These are phyloP conservation scores for Naganishia cerealis DNA, from an alignment of 1,284 basidiomycete species.

Conservation along the genomic window DNA sequence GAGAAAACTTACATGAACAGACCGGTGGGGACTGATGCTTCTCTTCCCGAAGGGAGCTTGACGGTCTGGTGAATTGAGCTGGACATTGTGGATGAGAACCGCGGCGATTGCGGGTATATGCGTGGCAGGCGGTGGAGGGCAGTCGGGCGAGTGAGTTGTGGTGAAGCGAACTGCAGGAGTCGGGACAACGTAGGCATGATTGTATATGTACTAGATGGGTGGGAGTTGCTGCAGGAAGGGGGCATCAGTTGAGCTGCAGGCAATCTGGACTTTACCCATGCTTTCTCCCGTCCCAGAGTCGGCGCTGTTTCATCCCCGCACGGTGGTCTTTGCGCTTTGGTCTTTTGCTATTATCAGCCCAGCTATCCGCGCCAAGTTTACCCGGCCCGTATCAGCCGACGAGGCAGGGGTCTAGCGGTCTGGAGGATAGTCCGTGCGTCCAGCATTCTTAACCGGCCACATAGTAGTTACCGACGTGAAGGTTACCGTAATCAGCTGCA, in stretches of 20 bases:
- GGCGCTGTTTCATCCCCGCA: no score
- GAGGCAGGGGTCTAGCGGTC: no score
- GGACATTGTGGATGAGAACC: constrained; percentile 24
- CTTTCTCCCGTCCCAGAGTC: no score
- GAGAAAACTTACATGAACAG: constrained; percentile 67
- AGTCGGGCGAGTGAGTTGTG: not conserved
- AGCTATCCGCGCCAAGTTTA: not conserved
- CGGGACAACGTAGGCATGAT: not conserved
- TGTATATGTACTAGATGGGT: no score
- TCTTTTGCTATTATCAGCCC: no score
- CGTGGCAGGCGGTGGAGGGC: not conserved
- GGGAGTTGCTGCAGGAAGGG: not conserved
- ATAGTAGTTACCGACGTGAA: no score
- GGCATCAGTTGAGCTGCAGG: not conserved
- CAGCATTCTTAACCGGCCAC: no score
- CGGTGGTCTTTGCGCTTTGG: no score
- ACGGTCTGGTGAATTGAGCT: constrained; percentile 27
- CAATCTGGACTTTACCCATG: no score
- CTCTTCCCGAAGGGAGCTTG: constrained; percentile 55
- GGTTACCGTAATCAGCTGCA: not conserved
- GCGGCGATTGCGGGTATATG: not conserved
- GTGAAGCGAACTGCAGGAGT: not conserved
- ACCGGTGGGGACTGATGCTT: constrained; percentile 70
- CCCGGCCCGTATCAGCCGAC: not conserved
- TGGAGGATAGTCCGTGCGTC: no score